phyloP scores from a whole-genome alignment of 129 eudicot genomes.

The Centaurea solstitialis region DNA sequence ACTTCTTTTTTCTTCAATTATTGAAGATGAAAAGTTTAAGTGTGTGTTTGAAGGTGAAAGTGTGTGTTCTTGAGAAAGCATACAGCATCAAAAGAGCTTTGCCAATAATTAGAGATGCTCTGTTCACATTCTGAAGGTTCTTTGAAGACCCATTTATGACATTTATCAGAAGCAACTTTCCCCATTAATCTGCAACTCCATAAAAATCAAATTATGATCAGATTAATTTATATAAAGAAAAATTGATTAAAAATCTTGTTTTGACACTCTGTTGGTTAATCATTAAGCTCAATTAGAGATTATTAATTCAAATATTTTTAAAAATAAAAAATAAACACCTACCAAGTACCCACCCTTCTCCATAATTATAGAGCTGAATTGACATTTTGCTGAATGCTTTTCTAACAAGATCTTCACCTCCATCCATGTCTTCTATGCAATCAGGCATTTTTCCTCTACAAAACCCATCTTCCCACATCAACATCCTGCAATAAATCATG shows the following conservation, averaged over 20 bases:
- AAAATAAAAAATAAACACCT: conserved; percentile 51
- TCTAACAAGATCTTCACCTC: conserved; percentile 83
- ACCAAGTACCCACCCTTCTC: conserved; percentile 99
- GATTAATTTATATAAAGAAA: neutral
- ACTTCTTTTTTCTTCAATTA: neutral
- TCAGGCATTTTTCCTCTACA: conserved; percentile 84
- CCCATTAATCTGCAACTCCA: conserved; percentile 87
- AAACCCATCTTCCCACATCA: conserved; percentile 99
- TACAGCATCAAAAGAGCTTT: conserved; percentile 50
- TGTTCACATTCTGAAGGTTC: conserved; percentile 50
- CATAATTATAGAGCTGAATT: conserved; percentile 94
- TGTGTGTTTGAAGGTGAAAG: conserved; percentile 19
- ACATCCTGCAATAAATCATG: conserved; percentile 65
- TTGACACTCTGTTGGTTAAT: conserved; percentile 6
- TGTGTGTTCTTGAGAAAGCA: conserved; percentile 25
- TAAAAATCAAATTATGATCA: conserved; percentile 31
- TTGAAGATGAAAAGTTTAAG: conserved; percentile 3
- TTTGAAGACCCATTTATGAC: conserved; percentile 87
- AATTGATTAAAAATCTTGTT: neutral
- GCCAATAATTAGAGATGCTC: conserved; percentile 49
- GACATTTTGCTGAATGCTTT: conserved; percentile 98
- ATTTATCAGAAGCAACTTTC: conserved; percentile 99
- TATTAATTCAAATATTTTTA: conserved; percentile 1
- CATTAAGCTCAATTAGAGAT: neutral
- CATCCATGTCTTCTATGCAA: conserved; percentile 73